phyloP scores from a whole-genome alignment of 805 yeast genomes.

The Saccharomycopsis sp. region DNA sequence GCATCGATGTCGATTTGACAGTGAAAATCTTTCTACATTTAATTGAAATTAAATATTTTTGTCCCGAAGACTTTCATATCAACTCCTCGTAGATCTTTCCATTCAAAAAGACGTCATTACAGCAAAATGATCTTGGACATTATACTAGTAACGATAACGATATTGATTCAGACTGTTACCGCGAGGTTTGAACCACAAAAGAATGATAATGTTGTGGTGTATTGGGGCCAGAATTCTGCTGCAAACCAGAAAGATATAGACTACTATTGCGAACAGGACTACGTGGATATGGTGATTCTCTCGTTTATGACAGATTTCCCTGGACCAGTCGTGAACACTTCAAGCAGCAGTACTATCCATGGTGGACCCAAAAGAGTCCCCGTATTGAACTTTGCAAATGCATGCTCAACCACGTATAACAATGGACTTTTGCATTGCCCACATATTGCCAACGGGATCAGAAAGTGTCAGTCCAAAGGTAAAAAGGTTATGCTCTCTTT shows the following conservation, averaged over 20 bases:
- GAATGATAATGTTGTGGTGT: conserved; percentile 48
- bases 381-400: conserved; percentile 46
- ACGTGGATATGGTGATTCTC: conserved; percentile 4
- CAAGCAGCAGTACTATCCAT: background rate
- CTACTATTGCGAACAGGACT: conserved; percentile 30
- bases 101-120: no score
- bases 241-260: conserved; percentile 40
- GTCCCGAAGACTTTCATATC: no score
- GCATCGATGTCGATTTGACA: background rate
- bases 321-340: background rate
- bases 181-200: conserved; percentile 29
- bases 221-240: conserved; percentile 69
- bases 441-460: conserved; percentile 59
- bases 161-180: background rate
- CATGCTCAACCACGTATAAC: conserved; percentile 35
- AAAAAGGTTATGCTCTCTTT: conserved; percentile 69
- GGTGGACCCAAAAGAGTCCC: background rate
- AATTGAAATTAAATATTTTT: no score
- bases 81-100: no score
- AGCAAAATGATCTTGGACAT: background rate
- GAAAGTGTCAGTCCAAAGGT: conserved; percentile 70
- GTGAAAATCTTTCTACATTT: background rate
- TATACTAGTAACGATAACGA: background rate
- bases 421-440: conserved; percentile 39
- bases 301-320: background rate